These are phyloP conservation scores for Pholiota conissans DNA, from an alignment of 768 basidiomycete genomes.

Conservation along the genomic window DNA sequence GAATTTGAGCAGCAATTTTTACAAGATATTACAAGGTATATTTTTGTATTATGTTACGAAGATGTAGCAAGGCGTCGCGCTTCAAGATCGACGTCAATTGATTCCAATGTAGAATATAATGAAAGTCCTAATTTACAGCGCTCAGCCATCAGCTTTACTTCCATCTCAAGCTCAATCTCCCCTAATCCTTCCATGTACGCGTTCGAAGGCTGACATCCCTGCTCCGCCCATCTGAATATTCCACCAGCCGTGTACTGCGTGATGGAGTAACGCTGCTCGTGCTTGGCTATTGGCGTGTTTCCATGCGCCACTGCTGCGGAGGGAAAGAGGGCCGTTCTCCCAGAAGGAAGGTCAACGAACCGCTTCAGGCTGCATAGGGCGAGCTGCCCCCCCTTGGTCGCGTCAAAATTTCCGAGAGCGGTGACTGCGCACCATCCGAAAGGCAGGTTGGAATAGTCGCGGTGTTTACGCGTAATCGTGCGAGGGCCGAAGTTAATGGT, in stretches of 20 bases:
- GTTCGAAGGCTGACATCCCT: background rate
- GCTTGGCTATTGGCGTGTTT: background rate
- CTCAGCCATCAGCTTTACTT: background rate
- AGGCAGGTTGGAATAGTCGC: background rate
- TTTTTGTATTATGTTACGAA: background rate
- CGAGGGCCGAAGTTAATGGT: background rate
- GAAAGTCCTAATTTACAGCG: background rate
- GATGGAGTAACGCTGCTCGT: constrained; percentile 5
- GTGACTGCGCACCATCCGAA: background rate
- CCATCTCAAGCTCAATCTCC: background rate
- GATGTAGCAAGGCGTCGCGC: background rate
- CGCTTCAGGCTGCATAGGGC: background rate
- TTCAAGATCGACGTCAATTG: background rate
- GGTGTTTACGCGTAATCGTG: background rate
- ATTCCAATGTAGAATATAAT: background rate
- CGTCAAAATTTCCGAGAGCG: background rate
- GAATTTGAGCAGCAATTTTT: no score
- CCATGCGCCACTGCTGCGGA: constrained; percentile 9
- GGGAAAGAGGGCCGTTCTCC: constrained; percentile 5
- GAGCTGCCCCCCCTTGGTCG: background rate
- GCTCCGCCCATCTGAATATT: background rate
- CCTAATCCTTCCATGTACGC: background rate
- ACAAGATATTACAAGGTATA: no score
- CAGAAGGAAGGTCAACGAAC: background rate
- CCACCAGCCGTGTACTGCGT: constrained; percentile 7